Conservation (phyloP, 352 stramenopile species). For the Globisporangium echinulatum region DNA sequence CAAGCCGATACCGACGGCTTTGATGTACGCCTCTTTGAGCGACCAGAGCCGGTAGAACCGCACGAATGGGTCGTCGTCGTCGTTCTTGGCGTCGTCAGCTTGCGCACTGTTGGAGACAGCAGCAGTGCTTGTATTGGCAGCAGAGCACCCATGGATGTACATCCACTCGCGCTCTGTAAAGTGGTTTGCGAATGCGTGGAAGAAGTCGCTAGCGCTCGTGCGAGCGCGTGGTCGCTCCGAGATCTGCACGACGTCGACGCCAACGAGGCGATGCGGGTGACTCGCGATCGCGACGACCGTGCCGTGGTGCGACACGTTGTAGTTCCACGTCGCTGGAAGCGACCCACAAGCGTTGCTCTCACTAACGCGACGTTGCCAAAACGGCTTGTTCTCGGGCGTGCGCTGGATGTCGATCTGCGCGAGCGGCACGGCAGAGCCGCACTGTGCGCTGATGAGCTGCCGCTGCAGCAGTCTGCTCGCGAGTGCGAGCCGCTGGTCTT, state of each 20-base stretch:
- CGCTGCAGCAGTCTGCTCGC: constrained; percentile 60
- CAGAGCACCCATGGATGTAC: constrained; percentile 26
- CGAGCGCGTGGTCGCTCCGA: constrained; percentile 34
- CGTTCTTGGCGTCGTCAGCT: constrained; percentile 9
- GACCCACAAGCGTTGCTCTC: not conserved
- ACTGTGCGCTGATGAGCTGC: constrained; percentile 29
- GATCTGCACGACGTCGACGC: constrained; percentile 64
- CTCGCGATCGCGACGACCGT: constrained; percentile 58
- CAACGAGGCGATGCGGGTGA: constrained; percentile 32
- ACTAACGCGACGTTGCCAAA: constrained; percentile 23
- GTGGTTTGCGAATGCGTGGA: constrained; percentile 46
- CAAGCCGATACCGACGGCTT: constrained; percentile 65
- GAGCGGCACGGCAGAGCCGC: constrained; percentile 20
- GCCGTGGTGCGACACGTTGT: constrained; percentile 77
- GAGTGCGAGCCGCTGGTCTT: constrained; percentile 63
- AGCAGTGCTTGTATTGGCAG: not conserved
- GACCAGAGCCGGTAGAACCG: constrained; percentile 70
- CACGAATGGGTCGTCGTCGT: constrained; percentile 15
- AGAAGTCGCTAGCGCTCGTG: constrained; percentile 31
- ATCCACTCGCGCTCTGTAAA: constrained; percentile 59
- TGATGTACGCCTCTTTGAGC: constrained; percentile 75
- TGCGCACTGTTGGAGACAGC: not conserved
- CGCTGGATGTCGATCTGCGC: constrained; percentile 38
- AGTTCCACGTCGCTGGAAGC: constrained; percentile 49
- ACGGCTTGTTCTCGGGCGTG: constrained; percentile 66